These are phyloP conservation scores for Oxyria digyna DNA, from an alignment of 148 eudicot species.

Conservation along the genomic window DNA sequence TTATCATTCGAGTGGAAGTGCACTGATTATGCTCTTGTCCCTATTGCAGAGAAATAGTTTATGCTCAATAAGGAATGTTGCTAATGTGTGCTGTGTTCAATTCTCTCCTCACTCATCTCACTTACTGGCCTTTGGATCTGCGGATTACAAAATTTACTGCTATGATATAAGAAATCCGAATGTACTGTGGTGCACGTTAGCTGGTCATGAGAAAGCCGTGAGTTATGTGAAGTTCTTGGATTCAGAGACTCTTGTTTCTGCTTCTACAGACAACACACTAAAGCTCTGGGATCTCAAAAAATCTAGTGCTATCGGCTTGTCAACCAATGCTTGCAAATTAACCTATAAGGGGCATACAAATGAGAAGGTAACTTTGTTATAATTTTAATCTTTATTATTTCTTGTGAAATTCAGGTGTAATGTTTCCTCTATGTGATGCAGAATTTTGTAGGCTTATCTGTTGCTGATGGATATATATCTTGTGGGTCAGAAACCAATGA, in stretches of 20 bases:
- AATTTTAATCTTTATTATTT: not conserved
- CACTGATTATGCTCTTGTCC: not conserved
- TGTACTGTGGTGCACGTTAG: slow-evolving; percentile 71
- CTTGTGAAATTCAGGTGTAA: not conserved
- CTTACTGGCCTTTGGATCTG: slow-evolving; percentile 67
- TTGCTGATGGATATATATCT: slow-evolving; percentile 71
- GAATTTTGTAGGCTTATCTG: slow-evolving; percentile 93
- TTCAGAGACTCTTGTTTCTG: slow-evolving; percentile 66
- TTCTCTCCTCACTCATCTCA: slow-evolving; percentile 69
- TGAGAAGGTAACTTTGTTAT: slow-evolving; percentile 50
- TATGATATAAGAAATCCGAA: slow-evolving; percentile 68
- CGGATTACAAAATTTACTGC: slow-evolving; percentile 77
- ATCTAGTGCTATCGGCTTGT: slow-evolving; percentile 35
- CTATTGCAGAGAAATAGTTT: slow-evolving; percentile 51
- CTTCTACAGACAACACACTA: slow-evolving; percentile 84
- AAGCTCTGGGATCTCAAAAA: slow-evolving; percentile 92
- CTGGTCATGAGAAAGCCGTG: slow-evolving; percentile 75
- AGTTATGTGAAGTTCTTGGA: slow-evolving; percentile 87
- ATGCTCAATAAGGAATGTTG: slow-evolving; percentile 43
- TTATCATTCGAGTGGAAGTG: not conserved
- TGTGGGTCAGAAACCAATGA: slow-evolving; percentile 96
- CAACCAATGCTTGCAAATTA: slow-evolving; percentile 54
- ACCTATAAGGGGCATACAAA: slow-evolving; percentile 78
- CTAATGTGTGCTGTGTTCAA: slow-evolving; percentile 90
- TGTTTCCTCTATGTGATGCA: slow-evolving; percentile 20